Evolutionary conservation across 2,329 filamentous ascomycete genomes (phyloP), one percentile per base, ranked within the genome.

Genomic region (Hypoxylon sp.): DNA sequence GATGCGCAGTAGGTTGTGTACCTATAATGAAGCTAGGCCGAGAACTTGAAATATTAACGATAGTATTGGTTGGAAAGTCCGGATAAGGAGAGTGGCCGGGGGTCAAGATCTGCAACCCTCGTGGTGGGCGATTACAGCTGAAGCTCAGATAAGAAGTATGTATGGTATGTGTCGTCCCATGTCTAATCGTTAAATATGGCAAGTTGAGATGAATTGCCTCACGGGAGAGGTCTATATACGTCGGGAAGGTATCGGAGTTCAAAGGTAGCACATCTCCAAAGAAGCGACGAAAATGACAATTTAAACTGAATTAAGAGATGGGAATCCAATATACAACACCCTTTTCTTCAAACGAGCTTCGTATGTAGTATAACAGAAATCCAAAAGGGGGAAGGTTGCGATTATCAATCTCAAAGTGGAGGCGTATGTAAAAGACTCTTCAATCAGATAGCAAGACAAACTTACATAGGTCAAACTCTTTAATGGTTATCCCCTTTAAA

Each of bases 61-160:
- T 50, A 27, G 7, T 29, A 59, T 59, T 59, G 48, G 56, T 38
- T 11, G 21, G 35, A 25, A 5, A 19, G 23, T 48, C 8, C 0
- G 56, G 52, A 59, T 56, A 53, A 51, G 35, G 20, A 53, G 12
- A 42, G 32, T 32, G 20, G n/a, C 12, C 25, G 35, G 31, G 34
- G 37, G 32, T 19, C 25, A 42, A 50, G 36, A 50, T 56, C 37
- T 48, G 38, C 43, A 40, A 44, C 36, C 20, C 20, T 43, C 12
- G 37, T 29, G 36, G 45, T 30, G 41, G 30, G 25, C 25, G 48
- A 29, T 48, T 36, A 25, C 15, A 36, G 27, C 29, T 48, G 21
- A 36, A 27, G 26, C 20, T 15, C 25, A 29, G 42, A 45, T 49
- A 42, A 51, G 25, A 27, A 15, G 12, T 6, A 16, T 16, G 13